Base-by-base conservation (phyloP, 2,329 filamentous ascomycete genomes). In the Claviceps pazoutovae region DNA sequence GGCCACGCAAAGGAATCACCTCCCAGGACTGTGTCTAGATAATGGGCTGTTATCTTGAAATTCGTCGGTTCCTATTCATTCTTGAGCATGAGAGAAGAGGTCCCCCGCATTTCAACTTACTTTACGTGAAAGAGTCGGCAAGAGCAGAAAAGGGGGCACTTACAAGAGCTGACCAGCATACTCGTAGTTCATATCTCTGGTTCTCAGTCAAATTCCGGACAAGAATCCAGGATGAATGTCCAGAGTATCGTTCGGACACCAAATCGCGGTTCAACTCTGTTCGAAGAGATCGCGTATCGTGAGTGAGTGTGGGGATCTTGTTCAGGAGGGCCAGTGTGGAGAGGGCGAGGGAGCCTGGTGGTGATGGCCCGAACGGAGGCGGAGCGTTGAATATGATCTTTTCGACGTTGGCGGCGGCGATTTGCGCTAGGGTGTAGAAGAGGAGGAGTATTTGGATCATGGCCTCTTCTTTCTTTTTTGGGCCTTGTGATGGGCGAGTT, bases 91-190 rank as follows among this genome's bases (percentile, higher is more conserved):
- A 41, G 37, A 30, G 43, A 46, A 38, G 37, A 36, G 30, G 7
- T 26, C 26, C 21, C 39, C 16, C 1, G 26, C 17, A 11, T 17
- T 19, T 42, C 39, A 9, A 30, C 26, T 13, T 21, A 14, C 17
- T 8, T 16, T n/a, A 41, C 14, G 39, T 17, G 16, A 41, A 11
- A 41, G 17, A 9, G 39, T n/a, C 39, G 16, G n/a, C 4, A n/a
- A n/a, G 13, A 46, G 4, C 14, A 41, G 5, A 30, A 23, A 8
- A 36, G 39, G 9, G 46, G 43, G 39, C 36, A 75, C 86, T 68
- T 76, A 95, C 91, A 55, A 84, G 93, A 42, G 93, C 93, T 54
- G 88, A 76, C 90, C 91, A 98, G 70, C 91, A 97, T 54, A 96
- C 75, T 51, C 93, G 82, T 48, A 95, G 78, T 72, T 98, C 93